phyloP scores from a whole-genome alignment of 805 yeast genomes.

The Spathaspora gorwiae region DNA sequence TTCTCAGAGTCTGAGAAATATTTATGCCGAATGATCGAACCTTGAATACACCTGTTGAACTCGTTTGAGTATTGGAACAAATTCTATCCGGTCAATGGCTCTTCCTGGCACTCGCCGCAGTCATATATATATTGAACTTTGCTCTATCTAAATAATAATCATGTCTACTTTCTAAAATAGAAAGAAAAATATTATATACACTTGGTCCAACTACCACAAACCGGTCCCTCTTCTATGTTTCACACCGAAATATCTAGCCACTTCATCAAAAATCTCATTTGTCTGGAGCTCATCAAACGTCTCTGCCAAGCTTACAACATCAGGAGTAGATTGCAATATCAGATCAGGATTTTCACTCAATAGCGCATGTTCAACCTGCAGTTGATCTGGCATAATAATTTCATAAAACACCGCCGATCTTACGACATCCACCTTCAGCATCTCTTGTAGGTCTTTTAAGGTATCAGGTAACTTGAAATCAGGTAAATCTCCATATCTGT shows the following conservation, averaged over 20 bases:
- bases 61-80: no score
- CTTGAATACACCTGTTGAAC: no score
- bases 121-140: no score
- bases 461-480: constrained; percentile 56
- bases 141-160: no score
- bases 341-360: neutral
- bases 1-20: no score
- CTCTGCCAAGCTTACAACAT: constrained; percentile 2
- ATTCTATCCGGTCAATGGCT: no score
- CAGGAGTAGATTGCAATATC: neutral
- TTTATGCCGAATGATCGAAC: no score
- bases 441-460: constrained; percentile 44
- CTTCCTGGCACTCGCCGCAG: no score
- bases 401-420: constrained; percentile 71
- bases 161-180: no score
- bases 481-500: constrained; percentile 74
- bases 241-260: constrained; percentile 69
- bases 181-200: no score
- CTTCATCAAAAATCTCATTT: constrained; percentile 52
- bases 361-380: constrained; percentile 19
- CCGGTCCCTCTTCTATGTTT: constrained; percentile 47
- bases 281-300: constrained; percentile 38
- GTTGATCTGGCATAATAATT: constrained; percentile 58
- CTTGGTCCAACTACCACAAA: constrained; percentile 37
- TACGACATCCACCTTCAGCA: constrained; percentile 45